Evolutionary conservation across 164 flowering plant species (phyloP).

Genomic region (grape (Vitis vinifera)): ASM3070453v1 NC_081819.1:19379501-19380000

Average conservation of each 20-base stretch:
- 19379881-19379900: constrained; percentile 97
- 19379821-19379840: constrained; percentile 85
- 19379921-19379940: constrained; percentile 93
- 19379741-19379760: constrained; percentile 60
- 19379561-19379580: constrained; percentile 98
- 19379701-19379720: not conserved
- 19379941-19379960: constrained; percentile 87
- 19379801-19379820: constrained; percentile 88
- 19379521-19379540: constrained; percentile 95
- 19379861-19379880: constrained; percentile 91
- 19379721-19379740: constrained; percentile 3
- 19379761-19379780: constrained; percentile 95
- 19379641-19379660: constrained; percentile 1
- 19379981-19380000: not conserved
- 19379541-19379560: constrained; percentile 98
- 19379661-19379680: not conserved
- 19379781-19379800: constrained; percentile 99
- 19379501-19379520: constrained; percentile 95
- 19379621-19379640: constrained; percentile 98
- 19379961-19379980: constrained; percentile 87
- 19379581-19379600: constrained; percentile 99
- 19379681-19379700: not conserved
- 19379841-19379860: constrained; percentile 90
- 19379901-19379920: constrained; percentile 91
- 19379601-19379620: constrained; percentile 98